Percentiles rank a stretch among this genome's conserved stretches.
Conservation (phyloP, 2,329 filamentous ascomycete genomes). For the Immersiporthe knoxdaviesiana region DNA sequence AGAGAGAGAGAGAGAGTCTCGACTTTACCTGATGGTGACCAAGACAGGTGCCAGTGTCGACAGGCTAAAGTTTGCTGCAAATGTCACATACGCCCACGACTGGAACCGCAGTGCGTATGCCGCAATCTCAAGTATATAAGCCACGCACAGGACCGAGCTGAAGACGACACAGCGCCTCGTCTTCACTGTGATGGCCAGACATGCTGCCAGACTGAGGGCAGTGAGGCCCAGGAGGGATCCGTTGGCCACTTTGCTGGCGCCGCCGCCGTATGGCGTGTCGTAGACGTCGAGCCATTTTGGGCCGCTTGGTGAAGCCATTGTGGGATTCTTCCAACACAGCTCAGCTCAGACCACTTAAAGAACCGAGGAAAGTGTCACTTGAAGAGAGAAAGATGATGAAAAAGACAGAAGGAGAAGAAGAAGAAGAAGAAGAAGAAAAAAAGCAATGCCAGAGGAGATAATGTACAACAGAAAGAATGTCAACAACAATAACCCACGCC, state of each 20-base stretch:
- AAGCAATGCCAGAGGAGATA: neutral
- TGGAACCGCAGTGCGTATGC: constrained; percentile 23
- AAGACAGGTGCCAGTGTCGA: constrained; percentile 37
- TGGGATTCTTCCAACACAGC: neutral
- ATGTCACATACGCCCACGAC: constrained; percentile 20
- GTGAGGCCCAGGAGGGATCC: constrained; percentile 23
- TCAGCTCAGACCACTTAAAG: neutral
- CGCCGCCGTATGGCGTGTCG: constrained; percentile 27
- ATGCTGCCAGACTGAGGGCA: constrained; percentile 17
- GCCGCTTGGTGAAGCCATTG: constrained; percentile 8
- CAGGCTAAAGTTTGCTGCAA: constrained; percentile 23
- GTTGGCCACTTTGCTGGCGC: constrained; percentile 15
- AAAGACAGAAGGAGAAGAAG: neutral
- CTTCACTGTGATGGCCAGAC: constrained; percentile 21
- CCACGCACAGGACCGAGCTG: constrained; percentile 23
- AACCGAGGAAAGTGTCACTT: neutral
- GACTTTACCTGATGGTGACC: constrained; percentile 35
- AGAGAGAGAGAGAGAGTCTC: neutral
- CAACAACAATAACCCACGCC: neutral
- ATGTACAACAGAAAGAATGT: neutral
- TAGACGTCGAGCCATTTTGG: constrained; percentile 17
- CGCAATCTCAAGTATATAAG: constrained; percentile 21
- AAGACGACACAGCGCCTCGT: constrained; percentile 23
- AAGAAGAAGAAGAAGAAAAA: neutral
- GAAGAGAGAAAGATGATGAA: neutral